Conservation (phyloP, 2,329 filamentous ascomycete species). For the Xylariaceae sp. region DNA sequence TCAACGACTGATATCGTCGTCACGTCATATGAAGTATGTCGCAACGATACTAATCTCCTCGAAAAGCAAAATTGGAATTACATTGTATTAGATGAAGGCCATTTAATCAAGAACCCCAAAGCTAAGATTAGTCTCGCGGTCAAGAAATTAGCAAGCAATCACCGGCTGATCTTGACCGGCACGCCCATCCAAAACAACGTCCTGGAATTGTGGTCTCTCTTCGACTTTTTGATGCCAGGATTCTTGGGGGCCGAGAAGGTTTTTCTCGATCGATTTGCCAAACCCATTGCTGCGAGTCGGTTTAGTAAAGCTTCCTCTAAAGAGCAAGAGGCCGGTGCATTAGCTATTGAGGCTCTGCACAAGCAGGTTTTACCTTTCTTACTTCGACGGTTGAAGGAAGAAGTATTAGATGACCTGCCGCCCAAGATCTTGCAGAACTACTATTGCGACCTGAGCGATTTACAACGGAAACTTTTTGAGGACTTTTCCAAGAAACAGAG, state of each 20-base stretch:
- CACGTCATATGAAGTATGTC: conserved; percentile 95
- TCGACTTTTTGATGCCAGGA: conserved; percentile 98
- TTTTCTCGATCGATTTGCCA: conserved; percentile 92
- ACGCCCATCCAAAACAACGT: conserved; percentile 98
- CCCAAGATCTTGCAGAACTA: conserved; percentile 99
- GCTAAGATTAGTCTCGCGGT: conserved; percentile 93
- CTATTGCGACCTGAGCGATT: conserved; percentile 93
- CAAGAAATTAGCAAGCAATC: conserved; percentile 84
- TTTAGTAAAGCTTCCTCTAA: conserved; percentile 97
- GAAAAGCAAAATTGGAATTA: conserved; percentile 91
- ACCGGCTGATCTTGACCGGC: conserved; percentile 90
- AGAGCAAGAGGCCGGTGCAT: conserved; percentile 91
- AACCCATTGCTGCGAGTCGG: conserved; percentile 88
- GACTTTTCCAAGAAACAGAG: conserved; percentile 93
- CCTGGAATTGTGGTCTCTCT: conserved; percentile 91
- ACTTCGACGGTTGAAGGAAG: conserved; percentile 91
- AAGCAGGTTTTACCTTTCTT: conserved; percentile 98
- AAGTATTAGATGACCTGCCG: conserved; percentile 90
- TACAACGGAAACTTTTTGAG: conserved; percentile 92
- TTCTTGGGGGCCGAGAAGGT: conserved; percentile 93
- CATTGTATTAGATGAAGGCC: conserved; percentile 91
- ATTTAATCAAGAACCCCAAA: conserved; percentile 97
- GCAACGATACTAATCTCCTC: conserved; percentile 87
- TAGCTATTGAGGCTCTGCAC: conserved; percentile 96
- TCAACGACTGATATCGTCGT: conserved; percentile 84